Conservation (phyloP, 2,329 filamentous ascomycete species). For the Clarireedia paspali region DNA sequence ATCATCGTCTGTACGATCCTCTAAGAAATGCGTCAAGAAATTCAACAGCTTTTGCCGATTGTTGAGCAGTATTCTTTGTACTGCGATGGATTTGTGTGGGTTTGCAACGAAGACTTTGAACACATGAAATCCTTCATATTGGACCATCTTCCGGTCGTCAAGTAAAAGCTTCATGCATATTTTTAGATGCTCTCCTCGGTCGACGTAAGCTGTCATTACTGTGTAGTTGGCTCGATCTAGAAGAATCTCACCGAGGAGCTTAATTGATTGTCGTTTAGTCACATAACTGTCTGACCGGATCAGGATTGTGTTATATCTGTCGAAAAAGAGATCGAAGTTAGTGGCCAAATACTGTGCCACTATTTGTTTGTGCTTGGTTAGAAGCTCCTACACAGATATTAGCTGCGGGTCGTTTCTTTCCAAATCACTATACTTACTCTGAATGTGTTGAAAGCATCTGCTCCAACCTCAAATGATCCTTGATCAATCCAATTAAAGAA, state of each 20-base stretch:
- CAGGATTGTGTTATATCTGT: constrained; percentile 77
- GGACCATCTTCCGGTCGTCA: constrained; percentile 97
- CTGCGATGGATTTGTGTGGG: constrained; percentile 92
- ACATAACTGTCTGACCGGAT: constrained; percentile 94
- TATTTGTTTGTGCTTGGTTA: constrained; percentile 89
- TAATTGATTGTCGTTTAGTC: constrained; percentile 96
- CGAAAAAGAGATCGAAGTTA: constrained; percentile 92
- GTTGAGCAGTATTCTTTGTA: constrained; percentile 92
- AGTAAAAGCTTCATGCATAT: constrained; percentile 96
- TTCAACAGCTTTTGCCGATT: constrained; percentile 85
- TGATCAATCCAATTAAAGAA: constrained; percentile 98
- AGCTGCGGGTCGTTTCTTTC: constrained; percentile 4
- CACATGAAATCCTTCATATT: constrained; percentile 98
- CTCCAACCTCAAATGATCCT: constrained; percentile 91
- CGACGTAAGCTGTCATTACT: constrained; percentile 96
- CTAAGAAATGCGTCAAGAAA: constrained; percentile 86
- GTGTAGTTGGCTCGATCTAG: constrained; percentile 94
- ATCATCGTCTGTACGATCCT: constrained; percentile 93
- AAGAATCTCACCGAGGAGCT: constrained; percentile 88
- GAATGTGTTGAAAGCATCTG: constrained; percentile 96
- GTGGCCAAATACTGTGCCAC: constrained; percentile 80
- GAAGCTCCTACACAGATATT: constrained; percentile 61
- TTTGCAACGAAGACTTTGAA: constrained; percentile 99
- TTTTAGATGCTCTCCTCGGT: constrained; percentile 91
- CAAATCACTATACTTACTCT: constrained; percentile 48